phyloP scores from a whole-genome alignment of 208 protist species.

The Acanthamoeba culbertsoni region DNA sequence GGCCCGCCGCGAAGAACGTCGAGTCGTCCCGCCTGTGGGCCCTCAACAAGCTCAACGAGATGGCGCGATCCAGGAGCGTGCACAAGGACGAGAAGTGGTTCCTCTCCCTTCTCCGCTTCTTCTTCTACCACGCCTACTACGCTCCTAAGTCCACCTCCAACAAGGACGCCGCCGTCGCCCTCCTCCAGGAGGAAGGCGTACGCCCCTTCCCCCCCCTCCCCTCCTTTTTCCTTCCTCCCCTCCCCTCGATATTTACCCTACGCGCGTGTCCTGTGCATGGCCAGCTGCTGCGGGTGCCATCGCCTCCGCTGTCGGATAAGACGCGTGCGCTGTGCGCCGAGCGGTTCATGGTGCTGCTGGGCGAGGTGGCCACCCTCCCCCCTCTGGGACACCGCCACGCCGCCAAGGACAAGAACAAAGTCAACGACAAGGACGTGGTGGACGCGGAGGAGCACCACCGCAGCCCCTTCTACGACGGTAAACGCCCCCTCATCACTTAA shows the following conservation, averaged over 20 bases:
- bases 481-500: not conserved
- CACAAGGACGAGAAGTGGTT: constrained; percentile 60
- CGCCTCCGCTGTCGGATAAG: constrained; percentile 18
- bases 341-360: constrained; percentile 7
- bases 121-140: constrained; percentile 60
- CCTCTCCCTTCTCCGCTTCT: constrained; percentile 52
- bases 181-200: not conserved
- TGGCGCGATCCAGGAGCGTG: not conserved
- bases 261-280: not conserved
- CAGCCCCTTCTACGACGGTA: constrained; percentile 41
- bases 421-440: not conserved
- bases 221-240: not conserved
- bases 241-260: not conserved
- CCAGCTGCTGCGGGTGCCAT: not conserved
- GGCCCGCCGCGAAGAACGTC: not conserved
- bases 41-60: constrained; percentile 13
- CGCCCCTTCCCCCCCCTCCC: not conserved
- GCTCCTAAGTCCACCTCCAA: not conserved
- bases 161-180: not conserved
- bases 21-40: constrained; percentile 54
- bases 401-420: not conserved
- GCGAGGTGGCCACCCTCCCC: constrained; percentile 15
- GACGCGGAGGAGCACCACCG: not conserved
- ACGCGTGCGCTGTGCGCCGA: not conserved
- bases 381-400: not conserved